Evolutionary conservation across 345 rosid genomes (phyloP).

Genomic region (Iberis pinnata): DNA sequence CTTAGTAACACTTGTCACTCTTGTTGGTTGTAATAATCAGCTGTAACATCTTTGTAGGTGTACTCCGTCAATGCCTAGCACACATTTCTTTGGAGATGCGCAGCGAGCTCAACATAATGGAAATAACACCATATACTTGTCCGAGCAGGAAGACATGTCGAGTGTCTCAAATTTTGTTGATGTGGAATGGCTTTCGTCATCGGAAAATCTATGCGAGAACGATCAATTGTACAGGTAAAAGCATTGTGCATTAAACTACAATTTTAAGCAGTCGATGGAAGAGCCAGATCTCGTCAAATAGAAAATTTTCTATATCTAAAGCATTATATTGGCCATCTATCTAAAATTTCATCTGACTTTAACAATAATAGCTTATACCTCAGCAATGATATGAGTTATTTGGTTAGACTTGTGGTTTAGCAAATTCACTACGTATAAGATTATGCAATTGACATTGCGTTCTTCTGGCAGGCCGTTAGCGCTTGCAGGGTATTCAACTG

Average conservation of each 20-base stretch:
- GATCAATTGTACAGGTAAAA: slow-evolving; percentile 75
- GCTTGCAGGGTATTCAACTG: slow-evolving; percentile 43
- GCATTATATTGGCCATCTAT: background rate
- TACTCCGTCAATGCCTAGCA: slow-evolving; percentile 64
- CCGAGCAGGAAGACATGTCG: slow-evolving; percentile 56
- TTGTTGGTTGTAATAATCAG: slow-evolving; percentile 11
- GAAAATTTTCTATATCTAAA: background rate
- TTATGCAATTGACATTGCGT: background rate
- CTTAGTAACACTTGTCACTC: background rate
- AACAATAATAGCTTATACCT: slow-evolving; percentile 1
- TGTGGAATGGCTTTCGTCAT: slow-evolving; percentile 86
- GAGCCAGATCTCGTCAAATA: background rate
- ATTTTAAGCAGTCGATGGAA: slow-evolving; percentile 2
- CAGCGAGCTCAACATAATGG: slow-evolving; percentile 46
- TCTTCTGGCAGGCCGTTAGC: slow-evolving; percentile 53
- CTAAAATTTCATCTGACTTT: slow-evolving; percentile 3
- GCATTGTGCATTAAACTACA: background rate
- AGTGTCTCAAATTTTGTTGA: slow-evolving; percentile 89
- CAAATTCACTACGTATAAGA: background rate
- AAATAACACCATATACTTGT: slow-evolving; percentile 46
- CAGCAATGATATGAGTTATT: background rate
- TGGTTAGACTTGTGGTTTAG: background rate
- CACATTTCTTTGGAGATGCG: slow-evolving; percentile 68
- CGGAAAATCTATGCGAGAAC: slow-evolving; percentile 83
- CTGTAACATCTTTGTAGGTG: slow-evolving; percentile 39